Base-by-base conservation (phyloP, 192 early-diverging fungal genomes). In the Phlyctochytrium arcticum region DNA sequence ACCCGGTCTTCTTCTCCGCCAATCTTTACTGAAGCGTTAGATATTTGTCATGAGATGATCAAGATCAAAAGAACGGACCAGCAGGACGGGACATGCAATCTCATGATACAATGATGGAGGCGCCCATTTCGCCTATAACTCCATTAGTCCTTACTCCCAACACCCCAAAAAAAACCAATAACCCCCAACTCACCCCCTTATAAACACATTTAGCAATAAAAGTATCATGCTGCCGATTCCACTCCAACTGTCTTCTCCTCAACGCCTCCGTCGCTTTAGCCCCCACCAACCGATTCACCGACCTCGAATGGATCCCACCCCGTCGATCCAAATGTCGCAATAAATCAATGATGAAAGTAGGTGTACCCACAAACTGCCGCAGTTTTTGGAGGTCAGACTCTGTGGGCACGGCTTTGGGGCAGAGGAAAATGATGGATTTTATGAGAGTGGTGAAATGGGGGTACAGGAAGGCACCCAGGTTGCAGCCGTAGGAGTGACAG, bases 401-500 rank as follows among this genome's bases (percentile, higher is more conserved):
- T 9, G 58, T 62, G 17, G 57, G 67, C 29, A 21, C 12, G 24
- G 60, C 62, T 62, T 69, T 69, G 30, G 67, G 67, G 39, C 59
- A 60, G 3, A 69, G 17, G 29, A 69, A 51, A 17, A 69, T 42
- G 31, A 69, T 50, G n/a, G 67, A 57, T 47, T 69, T 69, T 2
- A 51, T 51, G 7, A 50, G 57, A 2, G 15, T 10, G 8, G 33
- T 7, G 12, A 62, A 24, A 1, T 33, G 48, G 6, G 57, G 35
- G 30, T 53, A 69, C 5, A 39, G n/a, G 19, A 32, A 31, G 17
- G 67, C 54, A 21, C 24, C 44, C 7, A 69, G 17, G 37, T 34
- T 55, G 53, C 67, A 69, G 9, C 67, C 67, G 59, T 69, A 69
- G 12, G 67, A 69, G 60, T 69, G 67, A 27, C 67, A 65, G 21